These are phyloP conservation scores for Lophium mytilinum DNA, from an alignment of 495 filamentous ascomycete genomes.

Conservation along the genomic window DNA sequence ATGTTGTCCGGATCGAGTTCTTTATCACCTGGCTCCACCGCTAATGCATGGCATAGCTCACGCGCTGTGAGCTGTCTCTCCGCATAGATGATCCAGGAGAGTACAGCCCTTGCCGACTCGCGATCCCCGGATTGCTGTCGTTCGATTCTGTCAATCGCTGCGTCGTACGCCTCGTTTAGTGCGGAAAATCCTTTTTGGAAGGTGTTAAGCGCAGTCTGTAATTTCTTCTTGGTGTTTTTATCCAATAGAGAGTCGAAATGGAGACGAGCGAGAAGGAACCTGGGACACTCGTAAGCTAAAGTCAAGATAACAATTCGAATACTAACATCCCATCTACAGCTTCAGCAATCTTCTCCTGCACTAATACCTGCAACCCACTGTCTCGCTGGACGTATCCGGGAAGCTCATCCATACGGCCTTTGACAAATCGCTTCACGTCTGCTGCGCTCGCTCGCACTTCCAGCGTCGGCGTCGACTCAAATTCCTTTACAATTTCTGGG, in stretches of 20 bases:
- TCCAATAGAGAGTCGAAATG: conserved; percentile 39
- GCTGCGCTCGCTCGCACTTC: conserved; percentile 11
- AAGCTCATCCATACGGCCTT: conserved; percentile 2
- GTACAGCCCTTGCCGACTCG: conserved; percentile 30
- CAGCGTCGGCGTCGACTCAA: background rate
- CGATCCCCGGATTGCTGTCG: conserved; percentile 23
- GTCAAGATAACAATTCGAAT: background rate
- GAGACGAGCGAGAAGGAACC: conserved; percentile 47
- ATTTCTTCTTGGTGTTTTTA: conserved; percentile 26
- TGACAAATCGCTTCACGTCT: conserved; percentile 10
- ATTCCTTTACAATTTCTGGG: conserved; percentile 3
- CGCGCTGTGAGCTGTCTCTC: conserved; percentile 32
- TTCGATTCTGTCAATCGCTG: conserved; percentile 38
- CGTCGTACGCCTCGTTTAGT: conserved; percentile 32
- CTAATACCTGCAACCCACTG: background rate
- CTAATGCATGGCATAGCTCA: conserved; percentile 45
- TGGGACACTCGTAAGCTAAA: conserved; percentile 7
- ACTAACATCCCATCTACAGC: conserved; percentile 14
- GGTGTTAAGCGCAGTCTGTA: conserved; percentile 20
- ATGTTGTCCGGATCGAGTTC: conserved; percentile 39
- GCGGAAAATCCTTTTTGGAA: background rate
- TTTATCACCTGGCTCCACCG: conserved; percentile 25
- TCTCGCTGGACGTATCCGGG: conserved; percentile 4
- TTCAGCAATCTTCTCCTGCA: background rate
- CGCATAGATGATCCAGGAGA: conserved; percentile 42